phyloP scores from a whole-genome alignment of 495 filamentous ascomycete species.

The Wilcoxina mikolae region DNA sequence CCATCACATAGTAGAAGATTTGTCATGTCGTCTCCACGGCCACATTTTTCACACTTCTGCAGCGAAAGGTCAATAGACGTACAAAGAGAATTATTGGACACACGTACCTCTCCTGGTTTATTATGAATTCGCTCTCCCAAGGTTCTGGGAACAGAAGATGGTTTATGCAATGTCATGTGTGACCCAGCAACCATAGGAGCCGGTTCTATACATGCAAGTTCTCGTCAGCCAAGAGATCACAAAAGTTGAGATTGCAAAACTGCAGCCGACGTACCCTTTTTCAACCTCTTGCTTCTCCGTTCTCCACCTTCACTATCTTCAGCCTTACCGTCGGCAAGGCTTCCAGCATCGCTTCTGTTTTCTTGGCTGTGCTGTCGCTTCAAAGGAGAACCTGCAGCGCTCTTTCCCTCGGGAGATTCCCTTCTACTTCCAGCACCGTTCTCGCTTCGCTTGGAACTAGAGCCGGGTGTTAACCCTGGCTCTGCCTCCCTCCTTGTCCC shows the following conservation, averaged over 20 bases:
- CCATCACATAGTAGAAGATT: conserved; percentile 77
- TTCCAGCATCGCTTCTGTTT: conserved; percentile 32
- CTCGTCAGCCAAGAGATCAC: conserved; percentile 8
- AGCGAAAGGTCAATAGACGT: not conserved
- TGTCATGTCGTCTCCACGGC: conserved; percentile 56
- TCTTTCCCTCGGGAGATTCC: conserved; percentile 41
- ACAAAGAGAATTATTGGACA: not conserved
- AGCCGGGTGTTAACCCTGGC: conserved; percentile 33
- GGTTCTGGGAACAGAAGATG: conserved; percentile 51
- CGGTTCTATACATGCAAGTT: conserved; percentile 42
- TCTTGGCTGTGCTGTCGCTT: conserved; percentile 80
- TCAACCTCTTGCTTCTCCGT: conserved; percentile 78
- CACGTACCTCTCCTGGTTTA: conserved; percentile 59
- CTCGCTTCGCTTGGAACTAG: conserved; percentile 34
- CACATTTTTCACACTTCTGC: conserved; percentile 78
- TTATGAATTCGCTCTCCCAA: conserved; percentile 50
- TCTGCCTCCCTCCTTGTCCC: conserved; percentile 28
- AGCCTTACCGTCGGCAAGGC: conserved; percentile 25
- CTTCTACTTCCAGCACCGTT: conserved; percentile 27
- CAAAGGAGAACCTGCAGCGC: conserved; percentile 41
- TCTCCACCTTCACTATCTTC: conserved; percentile 59
- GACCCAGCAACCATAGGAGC: conserved; percentile 86
- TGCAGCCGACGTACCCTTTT: conserved; percentile 55
- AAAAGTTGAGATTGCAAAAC: conserved; percentile 17
- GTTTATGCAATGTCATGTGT: conserved; percentile 88